A percentile compares a stretch with the other conserved stretches of the same genome.
phyloP scores from a whole-genome alignment of 1,284 basidiomycete genomes.

The Pterula multifida region DNA sequence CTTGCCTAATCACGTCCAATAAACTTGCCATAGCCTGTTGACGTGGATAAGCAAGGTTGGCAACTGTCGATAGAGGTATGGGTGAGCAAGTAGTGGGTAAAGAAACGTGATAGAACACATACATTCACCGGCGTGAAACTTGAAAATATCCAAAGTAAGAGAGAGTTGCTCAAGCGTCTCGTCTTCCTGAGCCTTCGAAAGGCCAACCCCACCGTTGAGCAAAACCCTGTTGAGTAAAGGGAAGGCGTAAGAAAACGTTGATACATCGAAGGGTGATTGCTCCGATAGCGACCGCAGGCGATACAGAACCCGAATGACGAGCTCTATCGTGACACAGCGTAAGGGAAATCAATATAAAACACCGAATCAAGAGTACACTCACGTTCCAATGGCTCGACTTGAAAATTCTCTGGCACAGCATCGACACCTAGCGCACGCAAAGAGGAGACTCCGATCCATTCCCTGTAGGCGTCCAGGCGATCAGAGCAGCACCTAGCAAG shows the following conservation, averaged over 20 bases:
- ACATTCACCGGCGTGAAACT: conserved; percentile 83
- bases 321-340: conserved; percentile 27
- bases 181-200: conserved; percentile 58
- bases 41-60: conserved; percentile 62
- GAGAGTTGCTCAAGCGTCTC: conserved; percentile 82
- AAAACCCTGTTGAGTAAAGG: conserved; percentile 73
- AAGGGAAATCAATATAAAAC: conserved; percentile 4
- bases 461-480: conserved; percentile 53
- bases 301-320: conserved; percentile 82
- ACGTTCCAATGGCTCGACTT: conserved; percentile 64
- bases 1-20: conserved; percentile 63
- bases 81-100: background rate
- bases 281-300: conserved; percentile 77
- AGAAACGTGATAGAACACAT: conserved; percentile 17
- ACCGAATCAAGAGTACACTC: conserved; percentile 14
- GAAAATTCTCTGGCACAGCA: conserved; percentile 62
- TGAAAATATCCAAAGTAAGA: conserved; percentile 76
- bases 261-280: conserved; percentile 72
- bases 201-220: conserved; percentile 49
- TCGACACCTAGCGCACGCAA: conserved; percentile 58
- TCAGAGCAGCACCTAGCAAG: conserved; percentile 57
- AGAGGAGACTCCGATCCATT: conserved; percentile 73
- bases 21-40: conserved; percentile 60
- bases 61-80: conserved; percentile 31
- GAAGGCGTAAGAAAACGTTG: conserved; percentile 75